Evolutionary conservation across 768 basidiomycete species (phyloP).

Genomic region (Kwoniella pini): DNA sequence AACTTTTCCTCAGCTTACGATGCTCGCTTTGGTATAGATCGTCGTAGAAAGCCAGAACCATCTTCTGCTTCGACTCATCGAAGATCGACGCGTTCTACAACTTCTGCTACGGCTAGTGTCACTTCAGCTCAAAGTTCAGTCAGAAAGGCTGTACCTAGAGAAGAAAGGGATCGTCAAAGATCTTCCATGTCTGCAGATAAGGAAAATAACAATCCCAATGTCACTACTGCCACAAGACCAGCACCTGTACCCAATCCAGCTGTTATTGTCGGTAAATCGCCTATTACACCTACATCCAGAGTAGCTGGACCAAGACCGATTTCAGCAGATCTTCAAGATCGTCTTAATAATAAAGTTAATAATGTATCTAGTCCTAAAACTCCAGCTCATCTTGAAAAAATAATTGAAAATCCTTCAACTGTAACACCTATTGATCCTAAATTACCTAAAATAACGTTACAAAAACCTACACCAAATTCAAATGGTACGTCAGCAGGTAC

Average conservation of each 20-base stretch:
- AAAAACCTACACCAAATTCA: constrained; percentile 33
- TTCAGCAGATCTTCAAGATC: constrained; percentile 2
- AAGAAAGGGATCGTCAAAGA: constrained; percentile 13
- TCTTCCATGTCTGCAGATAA: background rate
- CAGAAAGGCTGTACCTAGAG: constrained; percentile 18
- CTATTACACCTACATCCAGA: constrained; percentile 11
- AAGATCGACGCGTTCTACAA: constrained; percentile 9
- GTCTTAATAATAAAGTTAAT: background rate
- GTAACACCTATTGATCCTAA: constrained; percentile 28
- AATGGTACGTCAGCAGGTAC: constrained; percentile 2
- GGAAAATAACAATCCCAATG: constrained; percentile 11
- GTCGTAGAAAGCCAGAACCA: constrained; percentile 6
- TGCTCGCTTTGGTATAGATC: too few relatives aligned
- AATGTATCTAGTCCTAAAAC: constrained; percentile 1
- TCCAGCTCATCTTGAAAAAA: constrained; percentile 14
- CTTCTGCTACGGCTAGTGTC: background rate
- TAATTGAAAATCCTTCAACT: constrained; percentile 3
- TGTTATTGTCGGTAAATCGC: background rate
- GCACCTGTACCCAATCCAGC: constrained; percentile 13
- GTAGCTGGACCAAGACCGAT: constrained; percentile 17
- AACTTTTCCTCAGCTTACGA: too few relatives aligned
- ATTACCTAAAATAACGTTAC: constrained; percentile 41
- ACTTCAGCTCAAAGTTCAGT: background rate
- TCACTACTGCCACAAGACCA: constrained; percentile 15
- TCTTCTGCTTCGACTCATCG: background rate